A percentile compares a stretch with the other conserved stretches of the same genome.
phyloP scores from a whole-genome alignment of 2,329 filamentous ascomycete genomes.

The Alternaria sp. region DNA sequence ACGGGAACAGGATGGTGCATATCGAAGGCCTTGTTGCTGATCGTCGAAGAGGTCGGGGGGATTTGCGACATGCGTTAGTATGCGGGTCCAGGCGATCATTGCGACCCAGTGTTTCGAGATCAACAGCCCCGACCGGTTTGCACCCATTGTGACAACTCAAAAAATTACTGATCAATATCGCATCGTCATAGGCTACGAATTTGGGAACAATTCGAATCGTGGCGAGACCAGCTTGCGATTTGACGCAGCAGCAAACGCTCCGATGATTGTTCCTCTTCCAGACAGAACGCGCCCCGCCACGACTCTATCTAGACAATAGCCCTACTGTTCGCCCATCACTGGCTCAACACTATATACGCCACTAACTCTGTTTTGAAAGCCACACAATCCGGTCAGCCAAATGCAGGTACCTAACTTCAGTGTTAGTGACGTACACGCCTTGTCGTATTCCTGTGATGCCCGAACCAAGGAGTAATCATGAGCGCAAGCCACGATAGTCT shows the following conservation, averaged over 20 bases:
- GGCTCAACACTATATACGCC: not conserved
- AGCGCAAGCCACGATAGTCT: not conserved
- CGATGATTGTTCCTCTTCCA: not conserved
- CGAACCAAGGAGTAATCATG: not conserved
- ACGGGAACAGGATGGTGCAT: not conserved
- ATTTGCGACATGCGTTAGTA: not conserved
- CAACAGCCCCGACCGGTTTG: not conserved
- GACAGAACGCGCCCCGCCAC: not conserved
- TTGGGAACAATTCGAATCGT: not conserved
- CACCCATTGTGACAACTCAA: not conserved
- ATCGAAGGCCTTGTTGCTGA: not conserved
- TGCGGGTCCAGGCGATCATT: not conserved
- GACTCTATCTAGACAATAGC: not conserved
- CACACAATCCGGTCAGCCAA: not conserved
- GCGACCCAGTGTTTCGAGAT: not conserved
- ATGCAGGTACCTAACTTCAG: not conserved
- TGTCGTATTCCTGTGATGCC: not conserved
- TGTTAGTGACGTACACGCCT: not conserved
- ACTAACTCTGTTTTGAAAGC: not conserved
- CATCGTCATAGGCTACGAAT: not conserved
- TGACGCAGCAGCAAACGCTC: not conserved
- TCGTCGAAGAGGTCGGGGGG: not conserved
- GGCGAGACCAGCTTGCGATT: not conserved
- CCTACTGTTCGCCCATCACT: not conserved
- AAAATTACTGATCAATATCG: not conserved